A percentile compares a stretch with the other conserved stretches of the same genome.
Evolutionary conservation across 495 filamentous ascomycete genomes (phyloP).

Genomic region (Sordaria brevicollis): DNA sequence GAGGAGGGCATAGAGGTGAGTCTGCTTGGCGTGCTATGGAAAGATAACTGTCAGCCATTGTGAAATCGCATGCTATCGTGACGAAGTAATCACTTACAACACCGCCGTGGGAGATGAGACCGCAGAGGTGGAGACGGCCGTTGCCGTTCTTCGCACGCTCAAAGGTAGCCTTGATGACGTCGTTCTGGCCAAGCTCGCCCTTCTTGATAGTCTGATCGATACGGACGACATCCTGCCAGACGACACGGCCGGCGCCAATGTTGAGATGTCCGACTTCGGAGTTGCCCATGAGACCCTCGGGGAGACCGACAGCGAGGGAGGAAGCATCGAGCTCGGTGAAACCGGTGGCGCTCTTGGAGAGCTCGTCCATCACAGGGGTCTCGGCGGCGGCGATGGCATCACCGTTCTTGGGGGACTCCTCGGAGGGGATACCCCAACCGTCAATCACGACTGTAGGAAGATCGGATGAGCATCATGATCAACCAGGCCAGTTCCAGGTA

Average conservation of each 20-base stretch:
- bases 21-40: constrained; percentile 75
- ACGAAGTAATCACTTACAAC: constrained; percentile 44
- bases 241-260: constrained; percentile 93
- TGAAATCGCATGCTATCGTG: neutral
- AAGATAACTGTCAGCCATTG: constrained; percentile 5
- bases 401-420: constrained; percentile 67
- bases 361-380: constrained; percentile 56
- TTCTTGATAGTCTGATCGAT: constrained; percentile 95
- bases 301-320: constrained; percentile 87
- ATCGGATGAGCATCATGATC: constrained; percentile 38
- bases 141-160: constrained; percentile 75
- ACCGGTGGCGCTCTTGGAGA: constrained; percentile 28
- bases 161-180: constrained; percentile 68
- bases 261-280: constrained; percentile 97
- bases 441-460: constrained; percentile 75
- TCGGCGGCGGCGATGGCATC: constrained; percentile 90
- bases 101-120: constrained; percentile 88
- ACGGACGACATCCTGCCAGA: constrained; percentile 98
- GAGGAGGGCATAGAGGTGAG: constrained; percentile 78
- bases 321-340: constrained; percentile 81
- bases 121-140: constrained; percentile 83
- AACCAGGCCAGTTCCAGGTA: constrained; percentile 45
- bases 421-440: constrained; percentile 86
- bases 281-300: constrained; percentile 97
- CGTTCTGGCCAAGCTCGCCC: constrained; percentile 64